Evolutionary conservation across 2,329 filamentous ascomycete species (phyloP), one percentile per base, ranked within the genome.

Genomic region (Phaeophleospora eucalypticola): DNA sequence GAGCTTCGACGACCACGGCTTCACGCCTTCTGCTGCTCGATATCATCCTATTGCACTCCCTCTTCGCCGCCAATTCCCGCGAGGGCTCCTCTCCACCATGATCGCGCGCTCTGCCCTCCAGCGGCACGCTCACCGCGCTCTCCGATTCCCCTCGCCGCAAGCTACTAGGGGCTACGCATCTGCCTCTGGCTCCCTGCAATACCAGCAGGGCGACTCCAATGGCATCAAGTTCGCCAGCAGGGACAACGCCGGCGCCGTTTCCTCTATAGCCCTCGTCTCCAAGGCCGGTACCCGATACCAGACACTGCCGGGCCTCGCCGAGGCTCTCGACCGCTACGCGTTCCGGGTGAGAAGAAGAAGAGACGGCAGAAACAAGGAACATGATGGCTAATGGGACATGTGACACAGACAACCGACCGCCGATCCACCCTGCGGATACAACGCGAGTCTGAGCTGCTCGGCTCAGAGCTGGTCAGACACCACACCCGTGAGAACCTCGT

Each of bases 251-350:
- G 88, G 89, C 55, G 87, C 89, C 58, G 95, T 91, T 53, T 89
- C 90, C 53, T 94, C 89, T 66, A 80, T 98, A 58, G 89, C 90
- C 46, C 73, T 98, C 57, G 88, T 98, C 68, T 83, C 90, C 60
- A 95, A 95, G 79, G 93, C 89, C 55, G 93, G 93, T 65, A 94
- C 91, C 56, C 81, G 93, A 71, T 97, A 91, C 73, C 84, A 98
- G 77, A 81, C 87, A 56, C 79, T 87, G 59, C 93, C 93, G 54
- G 93, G 93, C 58, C 80, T 96, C 70, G 86, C 91, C 56, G 86
- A 90, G 66, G 91, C 86, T 49, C 80, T 98, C 58, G 87, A 93
- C 76, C 87, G 89, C 70, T 98, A 94, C 76, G 91, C 94, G 58
- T 98, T 96, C 83, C 95, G 95, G 87, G 93, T 89, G 70, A 62